These are phyloP conservation scores for Groenewaldozyma tartarivorans DNA, from an alignment of 805 yeast genomes.

Conservation along the genomic window DNA sequence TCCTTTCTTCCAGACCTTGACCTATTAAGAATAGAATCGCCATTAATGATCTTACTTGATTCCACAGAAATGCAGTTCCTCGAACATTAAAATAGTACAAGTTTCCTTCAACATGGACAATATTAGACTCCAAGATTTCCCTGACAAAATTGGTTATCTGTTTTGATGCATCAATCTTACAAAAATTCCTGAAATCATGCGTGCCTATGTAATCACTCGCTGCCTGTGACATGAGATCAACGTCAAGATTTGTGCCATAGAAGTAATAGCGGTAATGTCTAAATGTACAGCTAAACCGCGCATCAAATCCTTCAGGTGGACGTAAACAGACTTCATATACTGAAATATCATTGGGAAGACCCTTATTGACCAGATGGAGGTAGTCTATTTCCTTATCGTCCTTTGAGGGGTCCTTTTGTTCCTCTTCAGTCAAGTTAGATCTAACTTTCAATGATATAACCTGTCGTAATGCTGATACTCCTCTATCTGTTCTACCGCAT, in stretches of 20 bases:
- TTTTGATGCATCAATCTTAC: slow-evolving; percentile 89
- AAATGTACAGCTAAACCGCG: slow-evolving; percentile 79
- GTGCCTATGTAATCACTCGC: slow-evolving; percentile 56
- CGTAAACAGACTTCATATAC: slow-evolving; percentile 74
- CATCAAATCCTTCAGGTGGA: slow-evolving; percentile 79
- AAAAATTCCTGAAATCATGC: slow-evolving; percentile 89
- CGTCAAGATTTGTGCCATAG: slow-evolving; percentile 36
- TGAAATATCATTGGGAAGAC: slow-evolving; percentile 73
- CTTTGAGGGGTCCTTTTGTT: slow-evolving; percentile 44
- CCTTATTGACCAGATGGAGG: slow-evolving; percentile 59
- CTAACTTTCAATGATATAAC: slow-evolving; percentile 75
- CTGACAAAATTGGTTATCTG: slow-evolving; percentile 78
- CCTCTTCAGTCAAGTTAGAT: slow-evolving; percentile 53
- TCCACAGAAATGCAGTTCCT: slow-evolving; percentile 94
- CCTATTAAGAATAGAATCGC: slow-evolving; percentile 76
- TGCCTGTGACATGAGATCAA: slow-evolving; percentile 60
- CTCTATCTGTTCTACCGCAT: slow-evolving; percentile 92
- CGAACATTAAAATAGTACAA: slow-evolving; percentile 63
- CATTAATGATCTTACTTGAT: slow-evolving; percentile 94
- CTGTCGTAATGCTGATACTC: slow-evolving; percentile 96
- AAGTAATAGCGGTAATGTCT: slow-evolving; percentile 81
- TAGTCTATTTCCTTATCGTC: slow-evolving; percentile 72
- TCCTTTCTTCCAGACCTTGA: slow-evolving; percentile 57
- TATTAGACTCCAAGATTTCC: slow-evolving; percentile 44
- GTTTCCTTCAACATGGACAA: slow-evolving; percentile 23